A percentile compares a stretch with the other conserved stretches of the same genome.
phyloP scores from a whole-genome alignment of 176 grass and related monocot genomes.

The Oryza coarctata region DNA sequence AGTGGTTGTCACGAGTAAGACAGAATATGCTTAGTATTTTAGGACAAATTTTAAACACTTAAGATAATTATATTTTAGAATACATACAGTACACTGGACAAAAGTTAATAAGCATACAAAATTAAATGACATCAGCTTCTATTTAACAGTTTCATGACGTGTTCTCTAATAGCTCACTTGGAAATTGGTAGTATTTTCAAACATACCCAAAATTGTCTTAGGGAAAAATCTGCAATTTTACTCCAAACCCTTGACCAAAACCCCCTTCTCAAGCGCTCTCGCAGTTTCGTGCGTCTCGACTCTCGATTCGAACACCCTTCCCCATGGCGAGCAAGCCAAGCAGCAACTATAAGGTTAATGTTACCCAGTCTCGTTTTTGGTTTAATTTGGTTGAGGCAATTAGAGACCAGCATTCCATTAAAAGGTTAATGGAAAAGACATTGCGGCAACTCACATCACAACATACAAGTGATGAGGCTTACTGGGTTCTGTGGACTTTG shows the following conservation, averaged over 20 bases:
- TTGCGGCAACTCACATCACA: constrained; percentile 66
- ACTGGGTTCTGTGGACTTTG: constrained; percentile 81
- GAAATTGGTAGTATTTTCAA: no score
- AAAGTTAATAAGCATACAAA: neutral
- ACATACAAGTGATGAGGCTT: constrained; percentile 69
- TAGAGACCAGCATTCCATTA: constrained; percentile 84
- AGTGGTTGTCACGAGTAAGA: no score
- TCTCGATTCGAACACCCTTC: no score
- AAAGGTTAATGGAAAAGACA: constrained; percentile 84
- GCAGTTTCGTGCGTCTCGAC: neutral
- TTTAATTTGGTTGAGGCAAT: constrained; percentile 74
- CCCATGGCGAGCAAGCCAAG: constrained; percentile 34
- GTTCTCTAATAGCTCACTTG: neutral
- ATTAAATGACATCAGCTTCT: neutral
- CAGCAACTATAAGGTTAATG: no score
- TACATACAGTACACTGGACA: neutral
- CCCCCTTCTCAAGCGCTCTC: neutral
- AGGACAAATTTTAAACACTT: no score
- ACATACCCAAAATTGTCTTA: no score
- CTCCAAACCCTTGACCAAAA: neutral
- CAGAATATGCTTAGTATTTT: no score
- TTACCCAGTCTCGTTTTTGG: constrained; percentile 74
- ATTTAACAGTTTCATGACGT: neutral
- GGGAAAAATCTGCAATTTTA: neutral
- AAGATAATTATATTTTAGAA: no score